phyloP scores from a whole-genome alignment of 2,329 filamentous ascomycete genomes.

The Paecilomyces variotii region DNA sequence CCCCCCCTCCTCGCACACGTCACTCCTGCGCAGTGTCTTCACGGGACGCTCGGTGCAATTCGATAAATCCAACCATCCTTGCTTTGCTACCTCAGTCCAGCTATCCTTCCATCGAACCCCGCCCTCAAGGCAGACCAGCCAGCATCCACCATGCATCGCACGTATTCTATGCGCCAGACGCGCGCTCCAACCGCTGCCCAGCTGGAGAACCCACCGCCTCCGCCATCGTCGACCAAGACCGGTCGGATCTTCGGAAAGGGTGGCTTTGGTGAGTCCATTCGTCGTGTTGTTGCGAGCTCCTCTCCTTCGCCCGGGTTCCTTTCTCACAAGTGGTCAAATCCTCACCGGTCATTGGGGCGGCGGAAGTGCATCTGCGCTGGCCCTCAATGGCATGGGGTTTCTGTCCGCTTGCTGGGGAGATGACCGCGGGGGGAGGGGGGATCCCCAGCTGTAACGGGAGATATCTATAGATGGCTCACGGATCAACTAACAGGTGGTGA shows the following conservation, averaged over 20 bases:
- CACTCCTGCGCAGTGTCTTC: background rate
- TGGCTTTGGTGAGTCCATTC: constrained; percentile 64
- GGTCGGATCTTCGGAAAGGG: constrained; percentile 80
- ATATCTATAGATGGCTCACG: background rate
- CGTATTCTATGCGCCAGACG: constrained; percentile 97
- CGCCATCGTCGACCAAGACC: constrained; percentile 82
- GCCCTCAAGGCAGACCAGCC: background rate
- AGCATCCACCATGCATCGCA: constrained; percentile 72
- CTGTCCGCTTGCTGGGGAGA: background rate
- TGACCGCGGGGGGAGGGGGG: background rate
- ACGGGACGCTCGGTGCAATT: background rate
- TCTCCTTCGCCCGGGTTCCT: background rate
- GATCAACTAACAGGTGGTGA: background rate
- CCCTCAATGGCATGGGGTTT: background rate
- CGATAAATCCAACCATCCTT: background rate
- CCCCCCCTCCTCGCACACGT: background rate
- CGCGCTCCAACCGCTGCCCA: constrained; percentile 91
- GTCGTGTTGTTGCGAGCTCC: constrained; percentile 2
- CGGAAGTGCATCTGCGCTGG: background rate
- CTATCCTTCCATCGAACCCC: background rate
- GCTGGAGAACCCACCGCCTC: constrained; percentile 86
- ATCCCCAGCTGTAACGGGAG: background rate
- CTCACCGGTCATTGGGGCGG: background rate
- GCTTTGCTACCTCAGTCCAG: background rate
- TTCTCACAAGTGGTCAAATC: background rate